Base-by-base conservation (phyloP, 2,329 filamentous ascomycete species). In the Neobulgaria alba region DNA sequence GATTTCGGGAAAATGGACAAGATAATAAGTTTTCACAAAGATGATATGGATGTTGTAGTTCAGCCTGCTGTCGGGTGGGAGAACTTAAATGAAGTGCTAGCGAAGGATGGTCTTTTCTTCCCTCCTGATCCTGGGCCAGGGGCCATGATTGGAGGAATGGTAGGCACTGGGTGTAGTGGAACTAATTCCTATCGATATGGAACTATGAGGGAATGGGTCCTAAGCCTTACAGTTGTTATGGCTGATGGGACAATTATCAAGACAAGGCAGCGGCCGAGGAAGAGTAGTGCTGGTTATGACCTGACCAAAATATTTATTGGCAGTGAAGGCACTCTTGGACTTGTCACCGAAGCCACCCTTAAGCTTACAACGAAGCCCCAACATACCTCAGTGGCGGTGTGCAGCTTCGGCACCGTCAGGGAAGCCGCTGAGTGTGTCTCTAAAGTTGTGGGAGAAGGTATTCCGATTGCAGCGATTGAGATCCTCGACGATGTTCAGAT, bases 171-270 rank as follows among this genome's bases (percentile, higher is more conserved):
- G 26, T 77, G 72, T 65, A 76, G 71, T 57, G 88, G 88, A 44
- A 95, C 88, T 10, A 95, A 95, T 60, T 82, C 88, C 12, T 94
- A 93, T 66, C 75, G 88, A 43, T 95, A 94, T 61, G 89, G 88
- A 47, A 95, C 88, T 2, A 95, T 95, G 87, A 80, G 85, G 48
- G 88, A 95, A 59, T 95, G 88, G 88, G 89, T 95, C 10, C 66
- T 94, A 16, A 83, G 77, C 39, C 65, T 95, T 51, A 95, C 88
- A 0, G 85, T 94, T 3, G 88, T 95, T 9, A 72, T 95, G 54
- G 88, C 88, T 14, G 89, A 95, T 61, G 88, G 88, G 36, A 94
- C 88, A 1, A 65, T 95, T 38, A 82, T 95, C 65, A 90, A 89
- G 69, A 95, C 89, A 9, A 74, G 85, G 48, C 87, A 93, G 63